phyloP scores from a whole-genome alignment of 2,329 filamentous ascomycete species.

The Botrytis cinerea region DNA sequence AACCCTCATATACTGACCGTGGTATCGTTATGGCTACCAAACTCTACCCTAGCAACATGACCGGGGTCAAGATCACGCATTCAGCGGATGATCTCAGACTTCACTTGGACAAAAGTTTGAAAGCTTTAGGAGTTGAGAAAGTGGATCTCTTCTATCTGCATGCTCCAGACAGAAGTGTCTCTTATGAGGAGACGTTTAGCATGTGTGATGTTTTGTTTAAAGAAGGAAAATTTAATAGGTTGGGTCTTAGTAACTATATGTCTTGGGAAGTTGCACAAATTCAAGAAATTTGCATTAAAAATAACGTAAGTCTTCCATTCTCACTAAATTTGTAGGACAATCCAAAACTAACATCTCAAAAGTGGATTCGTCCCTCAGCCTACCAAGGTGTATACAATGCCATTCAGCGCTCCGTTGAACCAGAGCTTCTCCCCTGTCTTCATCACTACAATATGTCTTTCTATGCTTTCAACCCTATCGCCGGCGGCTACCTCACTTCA shows the following conservation, averaged over 20 bases:
- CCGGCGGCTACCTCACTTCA: constrained; percentile 49
- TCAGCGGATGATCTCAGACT: constrained; percentile 52
- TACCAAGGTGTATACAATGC: constrained; percentile 43
- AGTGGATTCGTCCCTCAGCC: constrained; percentile 41
- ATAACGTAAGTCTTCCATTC: constrained; percentile 27
- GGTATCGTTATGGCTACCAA: constrained; percentile 66
- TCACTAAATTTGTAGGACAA: no score
- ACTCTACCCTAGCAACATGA: constrained; percentile 30
- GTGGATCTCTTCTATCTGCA: constrained; percentile 39
- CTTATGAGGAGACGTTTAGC: constrained; percentile 38
- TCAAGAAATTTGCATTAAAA: constrained; percentile 39
- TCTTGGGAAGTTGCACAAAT: constrained; percentile 38
- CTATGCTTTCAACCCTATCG: constrained; percentile 62
- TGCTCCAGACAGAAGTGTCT: constrained; percentile 37
- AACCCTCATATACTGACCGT: constrained; percentile 58
- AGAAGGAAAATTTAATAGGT: constrained; percentile 44
- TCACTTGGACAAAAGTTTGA: constrained; percentile 52
- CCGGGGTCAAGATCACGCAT: constrained; percentile 43
- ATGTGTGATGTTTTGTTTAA: constrained; percentile 41
- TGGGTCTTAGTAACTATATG: constrained; percentile 66
- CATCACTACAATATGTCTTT: constrained; percentile 61
- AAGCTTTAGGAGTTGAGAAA: constrained; percentile 54
- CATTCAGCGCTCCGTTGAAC: constrained; percentile 55
- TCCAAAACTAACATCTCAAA: not conserved
- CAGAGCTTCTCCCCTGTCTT: constrained; percentile 58